Evolutionary conservation across 1,284 basidiomycete species (phyloP).

Genomic region (Phylloboletellus chloephorus): DNA sequence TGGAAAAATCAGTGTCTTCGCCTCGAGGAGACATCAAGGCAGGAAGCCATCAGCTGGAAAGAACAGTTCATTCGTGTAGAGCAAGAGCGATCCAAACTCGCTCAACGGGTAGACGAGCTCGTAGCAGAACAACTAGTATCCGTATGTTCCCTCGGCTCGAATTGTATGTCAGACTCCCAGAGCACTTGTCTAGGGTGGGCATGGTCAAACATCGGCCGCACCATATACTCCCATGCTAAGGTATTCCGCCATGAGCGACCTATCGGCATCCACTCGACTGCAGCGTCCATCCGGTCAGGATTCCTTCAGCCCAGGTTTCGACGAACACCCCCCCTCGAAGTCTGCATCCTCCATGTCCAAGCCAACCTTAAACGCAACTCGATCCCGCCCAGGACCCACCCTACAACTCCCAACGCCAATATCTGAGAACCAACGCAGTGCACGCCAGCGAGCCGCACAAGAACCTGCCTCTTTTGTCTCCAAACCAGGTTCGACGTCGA

Average conservation of each 20-base stretch:
- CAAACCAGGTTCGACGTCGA: constrained; percentile 12
- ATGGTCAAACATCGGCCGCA: constrained; percentile 14
- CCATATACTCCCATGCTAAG: constrained; percentile 26
- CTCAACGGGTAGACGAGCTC: constrained; percentile 52
- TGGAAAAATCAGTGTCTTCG: constrained; percentile 66
- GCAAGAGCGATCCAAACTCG: constrained; percentile 51
- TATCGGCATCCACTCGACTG: constrained; percentile 19
- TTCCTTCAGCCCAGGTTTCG: constrained; percentile 13
- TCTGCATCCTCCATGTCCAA: constrained; percentile 12
- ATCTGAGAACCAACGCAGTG: constrained; percentile 29
- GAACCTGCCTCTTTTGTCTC: neutral
- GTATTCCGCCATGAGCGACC: constrained; percentile 13
- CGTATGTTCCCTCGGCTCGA: constrained; percentile 28
- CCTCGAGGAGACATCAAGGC: constrained; percentile 42
- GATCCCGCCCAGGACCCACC: constrained; percentile 11
- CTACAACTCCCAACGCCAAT: constrained; percentile 30
- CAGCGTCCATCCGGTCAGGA: constrained; percentile 15
- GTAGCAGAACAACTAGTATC: constrained; percentile 41
- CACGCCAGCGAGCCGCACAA: constrained; percentile 24
- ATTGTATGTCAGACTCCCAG: constrained; percentile 15
- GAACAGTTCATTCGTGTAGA: constrained; percentile 66
- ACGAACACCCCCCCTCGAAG: constrained; percentile 17
- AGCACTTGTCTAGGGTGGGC: constrained; percentile 23
- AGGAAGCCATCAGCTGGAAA: constrained; percentile 57
- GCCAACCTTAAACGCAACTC: constrained; percentile 5